phyloP scores from a whole-genome alignment of 495 filamentous ascomycete species.

The Xylaria venustula region DNA sequence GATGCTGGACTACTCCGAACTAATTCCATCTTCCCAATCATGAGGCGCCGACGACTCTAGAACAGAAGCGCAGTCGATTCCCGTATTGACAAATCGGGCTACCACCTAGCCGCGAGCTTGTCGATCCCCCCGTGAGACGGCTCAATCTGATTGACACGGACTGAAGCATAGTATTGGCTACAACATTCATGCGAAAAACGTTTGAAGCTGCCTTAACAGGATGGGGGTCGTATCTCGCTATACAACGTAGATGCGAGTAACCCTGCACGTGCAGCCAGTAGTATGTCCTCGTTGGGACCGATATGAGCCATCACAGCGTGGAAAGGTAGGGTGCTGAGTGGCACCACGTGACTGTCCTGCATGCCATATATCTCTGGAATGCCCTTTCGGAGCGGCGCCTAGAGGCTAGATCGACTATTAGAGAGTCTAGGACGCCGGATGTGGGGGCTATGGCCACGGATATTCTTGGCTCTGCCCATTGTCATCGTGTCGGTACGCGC shows the following conservation, averaged over 20 bases:
- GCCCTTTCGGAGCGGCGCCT: neutral
- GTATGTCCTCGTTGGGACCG: neutral
- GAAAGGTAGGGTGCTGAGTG: neutral
- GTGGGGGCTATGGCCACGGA: neutral
- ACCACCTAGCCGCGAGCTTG: neutral
- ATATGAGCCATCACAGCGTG: neutral
- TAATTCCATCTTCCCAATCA: neutral
- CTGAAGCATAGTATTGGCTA: slow-evolving; percentile 1
- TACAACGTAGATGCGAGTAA: neutral
- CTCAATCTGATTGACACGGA: neutral
- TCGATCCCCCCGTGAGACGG: neutral
- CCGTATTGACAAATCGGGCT: slow-evolving; percentile 4
- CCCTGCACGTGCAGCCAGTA: slow-evolving; percentile 3
- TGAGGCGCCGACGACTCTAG: neutral
- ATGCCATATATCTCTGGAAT: neutral
- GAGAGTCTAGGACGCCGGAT: neutral
- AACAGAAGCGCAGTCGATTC: neutral
- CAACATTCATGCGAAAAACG: neutral
- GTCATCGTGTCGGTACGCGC: too few relatives aligned
- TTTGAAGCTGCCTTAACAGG: neutral
- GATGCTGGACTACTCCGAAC: neutral
- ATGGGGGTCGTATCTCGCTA: neutral
- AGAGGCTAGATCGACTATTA: neutral
- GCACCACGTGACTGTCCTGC: neutral
- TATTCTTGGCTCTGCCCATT: slow-evolving; percentile 6